Percentiles rank a stretch among this genome's conserved stretches.
phyloP scores from a whole-genome alignment of 106 monocot species.

The Agapanthus africanus region DNA sequence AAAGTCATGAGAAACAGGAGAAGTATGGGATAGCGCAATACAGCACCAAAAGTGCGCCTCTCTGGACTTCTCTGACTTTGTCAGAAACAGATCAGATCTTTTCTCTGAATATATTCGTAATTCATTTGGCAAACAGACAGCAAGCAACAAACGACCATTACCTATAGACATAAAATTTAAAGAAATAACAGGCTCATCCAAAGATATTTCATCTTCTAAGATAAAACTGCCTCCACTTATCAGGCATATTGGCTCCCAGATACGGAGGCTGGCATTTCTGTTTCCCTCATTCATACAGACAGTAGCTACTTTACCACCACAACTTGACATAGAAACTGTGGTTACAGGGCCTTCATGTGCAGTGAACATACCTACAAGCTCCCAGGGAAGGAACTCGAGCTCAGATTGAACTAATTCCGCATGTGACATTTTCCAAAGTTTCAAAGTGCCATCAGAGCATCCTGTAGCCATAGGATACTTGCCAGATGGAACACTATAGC shows the following conservation, averaged over 20 bases:
- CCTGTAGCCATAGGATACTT: slow-evolving; percentile 73
- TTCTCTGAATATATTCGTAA: slow-evolving; percentile 63
- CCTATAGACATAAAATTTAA: slow-evolving; percentile 68
- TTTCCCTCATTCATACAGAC: slow-evolving; percentile 23
- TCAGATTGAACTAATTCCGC: slow-evolving; percentile 19
- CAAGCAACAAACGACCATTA: slow-evolving; percentile 76
- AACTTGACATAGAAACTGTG: slow-evolving; percentile 56
- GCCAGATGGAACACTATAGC: slow-evolving; percentile 4
- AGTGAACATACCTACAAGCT: slow-evolving; percentile 63
- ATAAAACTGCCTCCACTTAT: slow-evolving; percentile 65
- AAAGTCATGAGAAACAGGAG: slow-evolving; percentile 40
- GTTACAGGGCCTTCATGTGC: slow-evolving; percentile 62
- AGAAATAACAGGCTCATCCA: slow-evolving; percentile 44
- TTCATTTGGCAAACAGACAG: slow-evolving; percentile 64
- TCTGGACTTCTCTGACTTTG: slow-evolving; percentile 16
- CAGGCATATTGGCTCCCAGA: slow-evolving; percentile 66
- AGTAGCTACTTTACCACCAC: slow-evolving; percentile 69
- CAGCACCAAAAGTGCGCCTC: slow-evolving; percentile 54
- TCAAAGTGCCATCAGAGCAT: slow-evolving; percentile 65
- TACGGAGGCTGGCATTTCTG: slow-evolving; percentile 36
- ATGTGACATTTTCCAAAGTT: slow-evolving; percentile 67
- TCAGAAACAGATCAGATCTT: slow-evolving; percentile 25
- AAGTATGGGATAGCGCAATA: slow-evolving; percentile 41
- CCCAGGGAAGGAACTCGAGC: slow-evolving; percentile 37
- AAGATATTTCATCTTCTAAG: slow-evolving; percentile 52